phyloP scores from a whole-genome alignment of 306 rosid species.

The Trifolium fragiferum region DNA sequence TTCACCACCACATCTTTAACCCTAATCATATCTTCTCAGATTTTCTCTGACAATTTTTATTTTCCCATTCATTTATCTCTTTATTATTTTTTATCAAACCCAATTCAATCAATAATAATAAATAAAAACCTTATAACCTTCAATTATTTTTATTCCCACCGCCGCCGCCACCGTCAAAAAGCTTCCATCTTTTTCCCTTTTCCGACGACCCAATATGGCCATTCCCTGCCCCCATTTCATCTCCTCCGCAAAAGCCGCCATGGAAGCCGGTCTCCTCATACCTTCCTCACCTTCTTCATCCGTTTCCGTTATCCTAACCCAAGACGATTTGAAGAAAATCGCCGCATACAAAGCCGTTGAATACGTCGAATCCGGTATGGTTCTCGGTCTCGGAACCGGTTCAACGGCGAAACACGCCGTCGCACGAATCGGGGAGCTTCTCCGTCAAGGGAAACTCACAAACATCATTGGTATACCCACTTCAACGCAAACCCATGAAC shows the following conservation, averaged over 20 bases:
- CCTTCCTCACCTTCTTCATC: constrained; percentile 57
- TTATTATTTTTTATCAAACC: no score
- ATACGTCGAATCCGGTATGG: constrained; percentile 85
- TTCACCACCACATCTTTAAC: no score
- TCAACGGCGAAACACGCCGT: constrained; percentile 90
- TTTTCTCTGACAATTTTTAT: no score
- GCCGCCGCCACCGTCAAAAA: not conserved
- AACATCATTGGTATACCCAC: constrained; percentile 84
- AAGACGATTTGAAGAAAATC: constrained; percentile 83
- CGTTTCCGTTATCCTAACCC: constrained; percentile 59
- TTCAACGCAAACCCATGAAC: constrained; percentile 74
- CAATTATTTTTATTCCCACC: not conserved
- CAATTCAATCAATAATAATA: no score
- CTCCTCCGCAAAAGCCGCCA: constrained; percentile 58
- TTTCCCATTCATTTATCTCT: no score
- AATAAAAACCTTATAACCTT: no score
- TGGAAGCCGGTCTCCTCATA: constrained; percentile 61
- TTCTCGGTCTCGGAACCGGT: constrained; percentile 88
- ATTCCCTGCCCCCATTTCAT: constrained; percentile 62
- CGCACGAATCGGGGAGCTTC: constrained; percentile 76
- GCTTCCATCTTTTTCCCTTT: not conserved
- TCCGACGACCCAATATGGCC: constrained; percentile 49
- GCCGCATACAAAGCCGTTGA: constrained; percentile 95
- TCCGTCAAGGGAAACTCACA: constrained; percentile 66
- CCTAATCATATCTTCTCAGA: no score